Evolutionary conservation across 2,329 filamentous ascomycete species (phyloP).

Genomic region (Aspergillus pseudoterreus): DNA sequence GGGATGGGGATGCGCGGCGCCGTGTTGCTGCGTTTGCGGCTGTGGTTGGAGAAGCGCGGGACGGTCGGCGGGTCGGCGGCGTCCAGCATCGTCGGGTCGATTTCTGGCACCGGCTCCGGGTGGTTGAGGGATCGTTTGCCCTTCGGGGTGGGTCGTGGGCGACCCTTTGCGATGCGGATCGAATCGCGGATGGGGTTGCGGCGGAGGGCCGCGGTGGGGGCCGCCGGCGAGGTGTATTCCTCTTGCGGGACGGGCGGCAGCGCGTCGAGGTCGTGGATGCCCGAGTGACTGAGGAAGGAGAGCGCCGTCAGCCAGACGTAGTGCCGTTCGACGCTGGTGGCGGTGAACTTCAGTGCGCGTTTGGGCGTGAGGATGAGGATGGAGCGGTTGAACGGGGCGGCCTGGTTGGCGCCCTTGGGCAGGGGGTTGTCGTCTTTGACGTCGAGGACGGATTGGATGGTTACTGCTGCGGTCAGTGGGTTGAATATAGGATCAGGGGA

Average conservation of each 20-base stretch:
- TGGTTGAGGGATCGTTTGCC: constrained; percentile 39
- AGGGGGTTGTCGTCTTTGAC: constrained; percentile 89
- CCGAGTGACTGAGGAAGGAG: constrained; percentile 90
- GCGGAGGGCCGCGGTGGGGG: constrained; percentile 47
- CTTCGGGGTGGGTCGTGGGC: constrained; percentile 43
- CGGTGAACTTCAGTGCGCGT: constrained; percentile 92
- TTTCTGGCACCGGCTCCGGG: constrained; percentile 31
- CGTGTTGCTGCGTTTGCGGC: constrained; percentile 85
- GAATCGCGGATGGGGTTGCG: constrained; percentile 76
- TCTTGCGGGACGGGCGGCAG: constrained; percentile 51
- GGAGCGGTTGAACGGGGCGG: constrained; percentile 76
- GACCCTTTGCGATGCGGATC: constrained; percentile 80
- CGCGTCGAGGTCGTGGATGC: constrained; percentile 68
- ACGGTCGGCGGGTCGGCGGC: constrained; percentile 51
- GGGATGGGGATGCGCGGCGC: constrained; percentile 63
- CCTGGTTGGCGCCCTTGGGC: constrained; percentile 62
- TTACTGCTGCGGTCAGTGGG: constrained; percentile 54
- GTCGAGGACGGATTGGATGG: constrained; percentile 92
- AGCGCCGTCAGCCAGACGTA: constrained; percentile 93
- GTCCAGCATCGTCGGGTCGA: constrained; percentile 34
- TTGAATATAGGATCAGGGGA: constrained; percentile 5
- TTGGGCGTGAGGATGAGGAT: constrained; percentile 93
- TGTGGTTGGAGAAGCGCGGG: constrained; percentile 59
- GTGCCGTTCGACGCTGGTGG: constrained; percentile 75
- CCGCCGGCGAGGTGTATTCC: constrained; percentile 34